Evolutionary conservation across 179 eudicot genomes (phyloP).

Genomic region (Gypsophila paniculata): DNA sequence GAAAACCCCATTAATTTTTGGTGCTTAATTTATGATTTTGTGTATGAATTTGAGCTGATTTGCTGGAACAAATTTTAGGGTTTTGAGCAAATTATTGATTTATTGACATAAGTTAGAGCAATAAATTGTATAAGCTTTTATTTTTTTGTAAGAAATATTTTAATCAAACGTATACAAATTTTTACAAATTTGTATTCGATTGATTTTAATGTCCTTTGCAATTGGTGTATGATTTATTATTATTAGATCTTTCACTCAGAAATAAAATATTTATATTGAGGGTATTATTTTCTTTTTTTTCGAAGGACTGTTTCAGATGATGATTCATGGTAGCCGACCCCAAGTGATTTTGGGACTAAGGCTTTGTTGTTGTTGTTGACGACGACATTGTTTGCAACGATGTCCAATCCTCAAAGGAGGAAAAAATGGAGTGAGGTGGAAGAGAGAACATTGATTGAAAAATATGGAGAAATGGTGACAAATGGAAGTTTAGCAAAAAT

Average conservation of each 20-base stretch:
- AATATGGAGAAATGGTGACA: conserved; percentile 61
- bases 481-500: conserved; percentile 74
- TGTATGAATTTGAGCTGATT: conserved; percentile 10
- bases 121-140: background rate
- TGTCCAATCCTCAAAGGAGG: conserved; percentile 62
- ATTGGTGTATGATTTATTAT: too few relatives aligned
- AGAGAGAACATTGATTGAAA: conserved; percentile 76
- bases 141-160: too few relatives aligned
- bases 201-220: too few relatives aligned
- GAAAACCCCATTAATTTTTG: conserved; percentile 8
- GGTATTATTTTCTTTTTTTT: background rate
- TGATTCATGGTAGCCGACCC: too few relatives aligned
- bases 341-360: too few relatives aligned
- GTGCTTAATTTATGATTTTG: conserved; percentile 8
- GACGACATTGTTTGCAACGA: conserved; percentile 4
- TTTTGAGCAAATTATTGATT: background rate
- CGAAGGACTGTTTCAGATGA: background rate
- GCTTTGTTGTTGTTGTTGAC: too few relatives aligned
- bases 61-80: background rate
- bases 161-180: too few relatives aligned
- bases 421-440: conserved; percentile 94
- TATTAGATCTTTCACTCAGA: too few relatives aligned
- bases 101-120: too few relatives aligned
- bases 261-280: too few relatives aligned
- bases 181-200: too few relatives aligned